Conservation (phyloP, 2,329 filamentous ascomycete genomes). For the Allantophomopsis cytisporea region DNA sequence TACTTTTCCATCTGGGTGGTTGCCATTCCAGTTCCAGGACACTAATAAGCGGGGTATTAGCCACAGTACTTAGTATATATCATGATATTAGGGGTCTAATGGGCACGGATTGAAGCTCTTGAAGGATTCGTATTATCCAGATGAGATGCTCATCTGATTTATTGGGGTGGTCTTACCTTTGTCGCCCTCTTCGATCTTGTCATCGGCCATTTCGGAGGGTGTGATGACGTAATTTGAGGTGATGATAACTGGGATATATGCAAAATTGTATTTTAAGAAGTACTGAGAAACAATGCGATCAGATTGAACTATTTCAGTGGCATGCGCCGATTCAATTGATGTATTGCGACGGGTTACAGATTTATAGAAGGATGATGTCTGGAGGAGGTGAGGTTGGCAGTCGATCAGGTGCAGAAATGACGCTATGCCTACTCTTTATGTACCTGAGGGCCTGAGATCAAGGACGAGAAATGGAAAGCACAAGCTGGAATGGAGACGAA, state of each 20-base stretch:
- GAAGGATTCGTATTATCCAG: neutral
- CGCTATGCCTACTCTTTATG: slow-evolving; percentile 2
- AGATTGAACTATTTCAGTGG: too few relatives aligned
- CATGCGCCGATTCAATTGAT: slow-evolving; percentile 8
- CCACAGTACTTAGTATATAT: slow-evolving; percentile 2
- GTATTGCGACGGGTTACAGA: slow-evolving; percentile 11
- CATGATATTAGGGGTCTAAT: slow-evolving; percentile 1
- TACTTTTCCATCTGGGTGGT: slow-evolving; percentile 40
- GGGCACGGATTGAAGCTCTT: neutral
- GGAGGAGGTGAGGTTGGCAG: slow-evolving; percentile 2
- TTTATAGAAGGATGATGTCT: slow-evolving; percentile 3
- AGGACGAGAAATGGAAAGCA: too few relatives aligned
- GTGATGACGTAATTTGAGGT: slow-evolving; percentile 6
- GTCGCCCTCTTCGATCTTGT: slow-evolving; percentile 33
- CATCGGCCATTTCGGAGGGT: slow-evolving; percentile 23
- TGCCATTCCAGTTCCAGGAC: slow-evolving; percentile 46
- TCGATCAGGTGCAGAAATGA: slow-evolving; percentile 1
- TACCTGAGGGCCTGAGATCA: too few relatives aligned
- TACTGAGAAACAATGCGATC: too few relatives aligned
- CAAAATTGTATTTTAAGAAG: too few relatives aligned
- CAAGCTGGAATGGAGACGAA: too few relatives aligned
- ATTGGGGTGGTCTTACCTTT: slow-evolving; percentile 24
- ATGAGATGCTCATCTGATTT: neutral
- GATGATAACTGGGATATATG: slow-evolving; percentile 1
- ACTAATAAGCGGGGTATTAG: slow-evolving; percentile 24